Evolutionary conservation across 805 yeast genomes (phyloP).

Genomic region (Nakazawaea wyomingensis): DNA sequence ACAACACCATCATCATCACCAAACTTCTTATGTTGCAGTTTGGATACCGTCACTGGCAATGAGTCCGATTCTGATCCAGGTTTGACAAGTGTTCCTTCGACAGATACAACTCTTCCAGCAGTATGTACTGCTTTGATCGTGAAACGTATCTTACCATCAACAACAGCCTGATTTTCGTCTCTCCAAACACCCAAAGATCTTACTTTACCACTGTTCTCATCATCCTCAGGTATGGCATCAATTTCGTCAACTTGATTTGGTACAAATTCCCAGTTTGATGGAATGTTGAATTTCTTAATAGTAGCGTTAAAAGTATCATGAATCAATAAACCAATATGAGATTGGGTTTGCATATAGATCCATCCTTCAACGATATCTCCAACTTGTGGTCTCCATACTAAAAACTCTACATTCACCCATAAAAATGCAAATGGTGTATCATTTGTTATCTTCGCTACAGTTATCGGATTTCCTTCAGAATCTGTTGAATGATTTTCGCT

Average conservation of each 20-base stretch:
- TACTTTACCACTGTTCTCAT: slow-evolving; percentile 22
- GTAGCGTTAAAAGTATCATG: slow-evolving; percentile 95
- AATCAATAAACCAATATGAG: slow-evolving; percentile 86
- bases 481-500: slow-evolving; percentile 35
- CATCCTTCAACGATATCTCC: slow-evolving; percentile 86
- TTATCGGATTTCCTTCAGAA: slow-evolving; percentile 32
- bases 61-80: slow-evolving; percentile 53
- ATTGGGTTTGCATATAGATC: slow-evolving; percentile 87
- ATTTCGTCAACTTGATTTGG: slow-evolving; percentile 70
- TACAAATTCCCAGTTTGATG: slow-evolving; percentile 79
- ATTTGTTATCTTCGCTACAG: slow-evolving; percentile 62
- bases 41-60: slow-evolving; percentile 43
- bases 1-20: slow-evolving; percentile 20
- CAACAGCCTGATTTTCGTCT: slow-evolving; percentile 64
- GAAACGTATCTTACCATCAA: slow-evolving; percentile 81
- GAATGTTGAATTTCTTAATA: slow-evolving; percentile 79
- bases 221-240: slow-evolving; percentile 19
- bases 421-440: slow-evolving; percentile 85
- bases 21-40: slow-evolving; percentile 36
- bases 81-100: slow-evolving; percentile 77
- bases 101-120: slow-evolving; percentile 75
- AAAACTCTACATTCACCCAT: slow-evolving; percentile 80
- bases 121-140: slow-evolving; percentile 67
- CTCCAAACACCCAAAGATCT: slow-evolving; percentile 83
- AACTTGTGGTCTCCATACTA: slow-evolving; percentile 86